Evolutionary conservation across 2,329 filamentous ascomycete genomes (phyloP), one percentile per base, ranked within the genome.

Genomic region (Clonostachys byssicola): DNA sequence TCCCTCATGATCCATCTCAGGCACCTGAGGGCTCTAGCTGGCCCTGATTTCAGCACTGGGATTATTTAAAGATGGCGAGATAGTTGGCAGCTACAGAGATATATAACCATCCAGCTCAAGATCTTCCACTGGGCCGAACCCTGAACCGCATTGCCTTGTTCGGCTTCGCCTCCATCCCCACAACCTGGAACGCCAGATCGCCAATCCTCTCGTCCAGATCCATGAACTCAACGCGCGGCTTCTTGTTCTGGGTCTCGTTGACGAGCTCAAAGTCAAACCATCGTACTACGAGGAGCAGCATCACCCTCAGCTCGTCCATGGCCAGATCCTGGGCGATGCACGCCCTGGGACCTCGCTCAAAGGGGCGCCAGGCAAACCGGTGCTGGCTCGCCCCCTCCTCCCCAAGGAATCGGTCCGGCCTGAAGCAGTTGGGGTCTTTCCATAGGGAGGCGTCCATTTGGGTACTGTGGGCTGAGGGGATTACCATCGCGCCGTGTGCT

Each of bases 361-460:
- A 73, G 0, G 67, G 45, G 12, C 58, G 46, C 42, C 56, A 59
- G 33, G 16, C 47, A 34, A 42, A 40, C 35, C 18, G 46, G n/a
- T 38, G 48, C 14, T 23, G 45, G 43, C 12, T 16, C 17, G 14
- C 36, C 14, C 14, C 36, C 36, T 16, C 47, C 34, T 40, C 20
- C 13, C 40, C 56, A n/a, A 72, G 52, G 60, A 67, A 75, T 8
- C 73, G 63, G 39, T 74, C 70, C 0, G 73, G 72, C 4, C 68
- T 48, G 54, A 74, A 74, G 12, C 56, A 53, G 12, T 57, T 47
- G 2, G 66, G 61, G 3, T 67, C 56, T 1, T 62, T 62, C 65
- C 68, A 76, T 52, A 67, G 57, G 7, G 52, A 51, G 2, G 58
- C 52, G 43, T 62, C 55, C 12, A 58, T 54, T 34, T 70, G 64